phyloP scores from a whole-genome alignment of 2,329 filamentous ascomycete species.

The Colletotrichum musicola region DNA sequence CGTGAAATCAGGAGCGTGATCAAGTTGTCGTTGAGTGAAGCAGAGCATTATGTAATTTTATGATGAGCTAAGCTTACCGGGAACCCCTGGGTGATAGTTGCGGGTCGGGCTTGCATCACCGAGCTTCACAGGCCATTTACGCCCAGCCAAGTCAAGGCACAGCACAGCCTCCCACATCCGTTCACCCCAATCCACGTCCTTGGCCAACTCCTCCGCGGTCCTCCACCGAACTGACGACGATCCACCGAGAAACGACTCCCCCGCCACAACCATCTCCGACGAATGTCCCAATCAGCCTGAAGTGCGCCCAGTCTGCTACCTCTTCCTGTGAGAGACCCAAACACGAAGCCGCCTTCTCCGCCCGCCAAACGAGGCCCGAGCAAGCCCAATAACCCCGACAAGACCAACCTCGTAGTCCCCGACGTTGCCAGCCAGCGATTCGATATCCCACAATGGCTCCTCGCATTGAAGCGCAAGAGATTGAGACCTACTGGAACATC shows the following conservation, averaged over 20 bases:
- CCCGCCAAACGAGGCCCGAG: constrained; percentile 12
- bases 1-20: too few relatives aligned
- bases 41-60: constrained; percentile 18
- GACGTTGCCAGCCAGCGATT: constrained; percentile 2
- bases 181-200: constrained; percentile 36
- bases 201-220: constrained; percentile 28
- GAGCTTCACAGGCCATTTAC: constrained; percentile 33
- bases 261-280: not conserved
- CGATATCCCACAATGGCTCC: constrained; percentile 62
- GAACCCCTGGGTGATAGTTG: constrained; percentile 2
- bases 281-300: not conserved
- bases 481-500: constrained; percentile 77
- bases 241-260: constrained; percentile 27
- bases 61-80: constrained; percentile 29
- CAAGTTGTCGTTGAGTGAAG: constrained; percentile 7
- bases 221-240: constrained; percentile 18
- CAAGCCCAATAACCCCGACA: constrained; percentile 4
- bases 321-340: not conserved
- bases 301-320: not conserved
- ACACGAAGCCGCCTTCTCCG: not conserved
- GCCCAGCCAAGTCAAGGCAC: constrained; percentile 32
- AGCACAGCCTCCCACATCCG: constrained; percentile 36
- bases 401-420: not conserved
- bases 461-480: constrained; percentile 72
- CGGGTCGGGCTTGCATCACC: constrained; percentile 33